A percentile compares a stretch with the other conserved stretches of the same genome.
phyloP scores from a whole-genome alignment of 2,329 filamentous ascomycete genomes.

The Diplodia seriata region DNA sequence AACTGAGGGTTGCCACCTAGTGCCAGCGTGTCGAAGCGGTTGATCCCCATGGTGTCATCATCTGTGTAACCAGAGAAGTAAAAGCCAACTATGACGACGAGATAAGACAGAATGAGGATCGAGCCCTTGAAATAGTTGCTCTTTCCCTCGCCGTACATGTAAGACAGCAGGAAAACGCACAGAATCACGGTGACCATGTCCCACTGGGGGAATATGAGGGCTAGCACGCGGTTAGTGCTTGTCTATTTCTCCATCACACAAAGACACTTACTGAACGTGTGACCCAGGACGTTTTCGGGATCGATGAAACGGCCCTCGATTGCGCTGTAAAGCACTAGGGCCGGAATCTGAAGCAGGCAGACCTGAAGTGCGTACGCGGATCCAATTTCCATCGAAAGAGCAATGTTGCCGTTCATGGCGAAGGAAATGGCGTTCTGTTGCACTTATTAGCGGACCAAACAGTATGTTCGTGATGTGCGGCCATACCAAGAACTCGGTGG shows the following conservation, averaged over 20 bases:
- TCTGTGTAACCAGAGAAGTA: slow-evolving; percentile 77
- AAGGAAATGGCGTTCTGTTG: slow-evolving; percentile 93
- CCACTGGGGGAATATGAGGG: slow-evolving; percentile 96
- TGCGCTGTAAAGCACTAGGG: slow-evolving; percentile 89
- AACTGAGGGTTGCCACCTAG: slow-evolving; percentile 37
- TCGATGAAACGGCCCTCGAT: slow-evolving; percentile 67
- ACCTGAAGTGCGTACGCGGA: slow-evolving; percentile 97
- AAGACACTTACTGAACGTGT: slow-evolving; percentile 68
- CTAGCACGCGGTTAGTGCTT: slow-evolving; percentile 44
- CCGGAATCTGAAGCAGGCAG: slow-evolving; percentile 91
- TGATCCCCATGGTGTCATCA: slow-evolving; percentile 51
- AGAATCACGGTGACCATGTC: slow-evolving; percentile 97
- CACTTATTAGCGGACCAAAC: not conserved
- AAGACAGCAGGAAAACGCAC: slow-evolving; percentile 93
- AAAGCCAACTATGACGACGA: slow-evolving; percentile 91
- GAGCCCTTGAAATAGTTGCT: slow-evolving; percentile 99
- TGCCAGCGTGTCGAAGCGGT: slow-evolving; percentile 46
- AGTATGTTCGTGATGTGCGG: not conserved
- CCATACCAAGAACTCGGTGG: slow-evolving; percentile 91
- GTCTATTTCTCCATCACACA: not conserved
- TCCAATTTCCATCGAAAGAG: slow-evolving; percentile 97
- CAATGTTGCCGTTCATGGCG: slow-evolving; percentile 99
- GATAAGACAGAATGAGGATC: slow-evolving; percentile 88
- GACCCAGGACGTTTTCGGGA: slow-evolving; percentile 61
- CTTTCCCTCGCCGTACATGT: slow-evolving; percentile 98